Evolutionary conservation across 2,329 filamentous ascomycete species (phyloP).

Genomic region (Trichoderma atroviride): DNA sequence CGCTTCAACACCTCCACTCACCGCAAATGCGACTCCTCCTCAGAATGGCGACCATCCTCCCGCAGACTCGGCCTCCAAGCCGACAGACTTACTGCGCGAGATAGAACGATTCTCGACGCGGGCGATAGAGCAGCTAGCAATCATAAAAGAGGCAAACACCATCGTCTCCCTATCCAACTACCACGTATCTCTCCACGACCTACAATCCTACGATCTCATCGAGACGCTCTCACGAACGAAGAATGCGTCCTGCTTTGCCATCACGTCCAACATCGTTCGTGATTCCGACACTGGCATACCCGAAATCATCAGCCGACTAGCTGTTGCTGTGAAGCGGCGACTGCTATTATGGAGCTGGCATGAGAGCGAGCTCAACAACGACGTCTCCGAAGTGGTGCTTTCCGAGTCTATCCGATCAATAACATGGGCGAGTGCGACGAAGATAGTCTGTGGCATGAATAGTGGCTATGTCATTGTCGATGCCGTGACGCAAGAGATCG

Average conservation of each 20-base stretch:
- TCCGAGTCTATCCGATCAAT: conserved; percentile 83
- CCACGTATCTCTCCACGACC: conserved; percentile 85
- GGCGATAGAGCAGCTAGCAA: conserved; percentile 88
- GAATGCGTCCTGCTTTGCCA: conserved; percentile 86
- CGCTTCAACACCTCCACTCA: conserved; percentile 37
- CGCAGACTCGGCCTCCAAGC: conserved; percentile 47
- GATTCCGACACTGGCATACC: conserved; percentile 85
- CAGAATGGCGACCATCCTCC: conserved; percentile 35
- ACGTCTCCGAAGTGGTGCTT: conserved; percentile 76
- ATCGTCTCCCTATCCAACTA: conserved; percentile 90
- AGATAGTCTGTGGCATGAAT: conserved; percentile 86
- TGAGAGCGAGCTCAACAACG: conserved; percentile 80
- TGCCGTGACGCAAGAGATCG: conserved; percentile 70
- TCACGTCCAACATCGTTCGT: conserved; percentile 93
- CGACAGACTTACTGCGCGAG: conserved; percentile 85
- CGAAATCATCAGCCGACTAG: conserved; percentile 87
- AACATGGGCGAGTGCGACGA: conserved; percentile 87
- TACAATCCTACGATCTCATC: conserved; percentile 79
- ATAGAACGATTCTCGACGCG: conserved; percentile 91
- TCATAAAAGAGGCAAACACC: conserved; percentile 92
- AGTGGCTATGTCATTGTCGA: conserved; percentile 89
- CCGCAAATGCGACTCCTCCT: conserved; percentile 37
- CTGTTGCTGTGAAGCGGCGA: conserved; percentile 89
- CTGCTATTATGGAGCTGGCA: conserved; percentile 94
- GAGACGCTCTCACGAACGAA: conserved; percentile 81